Percentiles rank a stretch among this genome's conserved stretches.
These are phyloP conservation scores for Puya raimondii DNA, from an alignment of 176 grass and related monocot species.

Conservation along the genomic window DNA sequence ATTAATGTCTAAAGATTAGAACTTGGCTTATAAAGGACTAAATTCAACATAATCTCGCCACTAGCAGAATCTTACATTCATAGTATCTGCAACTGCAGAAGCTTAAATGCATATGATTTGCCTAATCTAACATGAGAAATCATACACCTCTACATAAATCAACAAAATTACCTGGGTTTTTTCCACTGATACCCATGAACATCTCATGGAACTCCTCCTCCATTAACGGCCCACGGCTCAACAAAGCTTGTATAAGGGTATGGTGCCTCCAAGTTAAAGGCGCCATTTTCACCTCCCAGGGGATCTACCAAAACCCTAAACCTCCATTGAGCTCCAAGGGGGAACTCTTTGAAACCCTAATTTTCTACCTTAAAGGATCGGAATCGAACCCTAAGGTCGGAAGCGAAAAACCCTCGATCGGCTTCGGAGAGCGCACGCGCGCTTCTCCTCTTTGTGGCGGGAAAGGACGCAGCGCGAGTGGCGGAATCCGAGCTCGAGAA, in stretches of 20 bases:
- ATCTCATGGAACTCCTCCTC: constrained; percentile 47
- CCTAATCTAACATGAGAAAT: background rate
- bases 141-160: background rate
- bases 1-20: too few species aligned
- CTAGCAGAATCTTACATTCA: background rate
- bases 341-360: constrained; percentile 12
- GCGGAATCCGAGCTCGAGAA: too few species aligned
- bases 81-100: background rate
- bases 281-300: constrained; percentile 22
- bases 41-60: too few species aligned
- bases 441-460: background rate
- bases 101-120: background rate
- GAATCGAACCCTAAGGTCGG: constrained; percentile 13
- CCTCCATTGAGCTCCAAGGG: too few species aligned
- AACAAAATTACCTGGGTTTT: constrained; percentile 37
- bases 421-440: too few species aligned
- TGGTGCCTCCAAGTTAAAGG: constrained; percentile 52
- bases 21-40: too few species aligned
- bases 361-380: background rate
- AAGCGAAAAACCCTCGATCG: background rate
- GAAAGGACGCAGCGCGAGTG: background rate
- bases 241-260: constrained; percentile 60
- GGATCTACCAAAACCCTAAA: background rate
- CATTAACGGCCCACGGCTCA: constrained; percentile 45
- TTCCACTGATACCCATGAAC: constrained; percentile 47